phyloP scores from a whole-genome alignment of 1,284 basidiomycete species.

The Tylopilus orsonianus region DNA sequence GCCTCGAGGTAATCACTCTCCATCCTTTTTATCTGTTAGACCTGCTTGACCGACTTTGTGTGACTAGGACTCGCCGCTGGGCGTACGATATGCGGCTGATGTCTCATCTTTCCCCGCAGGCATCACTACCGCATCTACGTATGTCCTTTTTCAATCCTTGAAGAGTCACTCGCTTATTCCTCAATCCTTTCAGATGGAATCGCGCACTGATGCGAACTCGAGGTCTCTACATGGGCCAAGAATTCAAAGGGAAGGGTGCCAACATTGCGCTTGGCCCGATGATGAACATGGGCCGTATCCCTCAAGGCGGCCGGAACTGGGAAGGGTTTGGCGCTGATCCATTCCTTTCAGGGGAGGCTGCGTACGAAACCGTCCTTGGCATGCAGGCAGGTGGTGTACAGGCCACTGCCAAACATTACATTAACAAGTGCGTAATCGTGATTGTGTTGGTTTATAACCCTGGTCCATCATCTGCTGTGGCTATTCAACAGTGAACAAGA shows the following conservation, averaged over 20 bases:
- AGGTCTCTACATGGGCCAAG: conserved; percentile 69
- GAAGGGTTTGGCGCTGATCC: conserved; percentile 69
- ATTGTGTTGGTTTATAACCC: background rate
- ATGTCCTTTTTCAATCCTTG: conserved; percentile 27
- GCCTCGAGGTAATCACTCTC: conserved; percentile 15
- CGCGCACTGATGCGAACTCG: conserved; percentile 53
- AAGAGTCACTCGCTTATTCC: conserved; percentile 3
- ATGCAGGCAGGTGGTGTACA: conserved; percentile 67
- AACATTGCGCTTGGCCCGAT: conserved; percentile 63
- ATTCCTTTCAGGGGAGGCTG: conserved; percentile 64
- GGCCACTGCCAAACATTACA: conserved; percentile 65
- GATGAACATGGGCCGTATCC: conserved; percentile 49
- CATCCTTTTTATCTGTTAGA: background rate
- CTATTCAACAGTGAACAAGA: conserved; percentile 45
- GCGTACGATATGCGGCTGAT: conserved; percentile 38
- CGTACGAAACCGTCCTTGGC: conserved; percentile 59
- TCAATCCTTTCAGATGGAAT: conserved; percentile 27
- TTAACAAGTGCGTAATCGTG: conserved; percentile 45
- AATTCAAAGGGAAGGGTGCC: conserved; percentile 74
- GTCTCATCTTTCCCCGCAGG: conserved; percentile 49
- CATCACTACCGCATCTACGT: conserved; percentile 51
- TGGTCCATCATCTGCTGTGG: conserved; percentile 17
- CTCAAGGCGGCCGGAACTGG: conserved; percentile 67
- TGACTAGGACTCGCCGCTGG: conserved; percentile 46
- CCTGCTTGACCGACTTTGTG: background rate